phyloP scores from a whole-genome alignment of 257 asterid genomes.

The Plantago ovata region DNA sequence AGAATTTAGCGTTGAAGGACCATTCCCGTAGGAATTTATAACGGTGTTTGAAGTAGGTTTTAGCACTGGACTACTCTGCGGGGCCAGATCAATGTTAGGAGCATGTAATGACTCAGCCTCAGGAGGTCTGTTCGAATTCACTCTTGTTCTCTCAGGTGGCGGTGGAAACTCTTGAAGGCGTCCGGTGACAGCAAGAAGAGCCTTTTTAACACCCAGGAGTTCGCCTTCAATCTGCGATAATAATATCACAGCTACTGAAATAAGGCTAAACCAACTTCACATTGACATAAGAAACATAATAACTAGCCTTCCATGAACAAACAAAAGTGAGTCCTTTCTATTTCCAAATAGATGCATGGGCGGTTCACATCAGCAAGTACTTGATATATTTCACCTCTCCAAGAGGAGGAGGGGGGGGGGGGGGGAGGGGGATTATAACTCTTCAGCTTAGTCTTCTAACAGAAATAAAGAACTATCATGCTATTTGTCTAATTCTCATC shows the following conservation, averaged over 20 bases:
- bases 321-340: background rate
- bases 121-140: slow-evolving; percentile 23
- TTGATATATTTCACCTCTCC: too few species aligned
- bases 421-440: too few species aligned
- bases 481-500: too few species aligned
- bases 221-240: slow-evolving; percentile 59
- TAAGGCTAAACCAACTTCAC: background rate
- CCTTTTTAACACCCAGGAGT: slow-evolving; percentile 57
- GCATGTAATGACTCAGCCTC: slow-evolving; percentile 31
- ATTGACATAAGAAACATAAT: slow-evolving; percentile 8
- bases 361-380: too few species aligned
- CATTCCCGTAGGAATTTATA: slow-evolving; percentile 25
- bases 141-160: slow-evolving; percentile 30
- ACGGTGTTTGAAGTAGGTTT: slow-evolving; percentile 37
- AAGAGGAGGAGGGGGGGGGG: too few species aligned
- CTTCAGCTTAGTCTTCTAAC: too few species aligned
- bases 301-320: background rate
- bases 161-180: slow-evolving; percentile 63
- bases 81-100: slow-evolving; percentile 32
- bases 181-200: slow-evolving; percentile 52
- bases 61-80: slow-evolving; percentile 30
- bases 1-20: slow-evolving; percentile 20
- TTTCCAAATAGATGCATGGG: background rate
- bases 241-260: slow-evolving; percentile 7
- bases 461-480: too few species aligned